These are phyloP conservation scores for Fusarium succisae DNA, from an alignment of 2,329 filamentous ascomycete species.

Conservation along the genomic window DNA sequence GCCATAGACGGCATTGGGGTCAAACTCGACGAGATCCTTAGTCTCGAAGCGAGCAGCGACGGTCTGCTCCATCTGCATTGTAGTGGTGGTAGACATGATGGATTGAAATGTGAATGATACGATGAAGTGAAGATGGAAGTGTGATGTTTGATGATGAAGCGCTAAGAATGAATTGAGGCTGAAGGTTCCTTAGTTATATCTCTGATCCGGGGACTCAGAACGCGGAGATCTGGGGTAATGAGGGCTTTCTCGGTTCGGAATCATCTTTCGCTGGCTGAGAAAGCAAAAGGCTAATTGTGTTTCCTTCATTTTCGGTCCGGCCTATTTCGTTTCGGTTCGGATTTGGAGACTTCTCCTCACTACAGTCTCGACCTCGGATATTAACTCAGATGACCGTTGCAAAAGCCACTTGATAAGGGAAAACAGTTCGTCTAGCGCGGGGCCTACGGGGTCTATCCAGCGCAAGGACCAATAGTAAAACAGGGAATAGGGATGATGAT, in stretches of 20 bases:
- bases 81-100: slow-evolving; percentile 23
- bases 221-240: not conserved
- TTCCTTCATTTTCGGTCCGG: slow-evolving; percentile 3
- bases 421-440: not conserved
- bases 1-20: slow-evolving; percentile 28
- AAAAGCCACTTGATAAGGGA: not conserved
- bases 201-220: not conserved
- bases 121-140: not conserved
- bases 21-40: slow-evolving; percentile 36
- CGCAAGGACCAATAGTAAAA: not conserved
- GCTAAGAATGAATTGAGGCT: slow-evolving; percentile 25
- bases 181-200: slow-evolving; percentile 28
- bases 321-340: slow-evolving; percentile 10
- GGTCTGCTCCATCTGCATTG: slow-evolving; percentile 28
- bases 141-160: slow-evolving; percentile 21
- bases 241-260: slow-evolving; percentile 5
- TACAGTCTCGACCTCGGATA: not conserved
- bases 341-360: not conserved
- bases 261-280: not conserved
- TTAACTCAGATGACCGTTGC: not conserved
- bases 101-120: not conserved
- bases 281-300: not conserved
- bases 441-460: not conserved
- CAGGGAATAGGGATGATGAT: not conserved
- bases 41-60: slow-evolving; percentile 36